A percentile compares a stretch with the other conserved stretches of the same genome.
Evolutionary conservation across 2,329 filamentous ascomycete species (phyloP).

Genomic region (Thelonectria discophora): DNA sequence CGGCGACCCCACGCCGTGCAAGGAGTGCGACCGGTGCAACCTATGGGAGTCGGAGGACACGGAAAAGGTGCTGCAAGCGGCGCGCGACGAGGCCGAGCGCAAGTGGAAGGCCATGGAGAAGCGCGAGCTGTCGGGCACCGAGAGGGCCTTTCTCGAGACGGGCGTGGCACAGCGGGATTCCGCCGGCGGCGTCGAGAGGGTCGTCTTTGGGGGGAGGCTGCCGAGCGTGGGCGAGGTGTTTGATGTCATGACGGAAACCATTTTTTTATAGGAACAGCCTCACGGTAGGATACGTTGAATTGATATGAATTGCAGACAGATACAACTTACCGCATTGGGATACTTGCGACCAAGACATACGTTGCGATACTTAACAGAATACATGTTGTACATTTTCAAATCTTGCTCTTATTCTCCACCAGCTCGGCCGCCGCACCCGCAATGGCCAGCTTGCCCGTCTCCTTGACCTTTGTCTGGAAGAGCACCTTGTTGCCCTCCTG

Average conservation of each 20-base stretch:
- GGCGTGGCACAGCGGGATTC: conserved; percentile 51
- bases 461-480: conserved; percentile 89
- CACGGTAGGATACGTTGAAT: conserved; percentile 21
- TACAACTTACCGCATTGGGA: conserved; percentile 6
- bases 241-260: conserved; percentile 55
- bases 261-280: conserved; percentile 49
- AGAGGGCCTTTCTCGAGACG: conserved; percentile 66
- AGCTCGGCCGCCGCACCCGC: conserved; percentile 83
- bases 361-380: no score
- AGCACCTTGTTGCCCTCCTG: conserved; percentile 81
- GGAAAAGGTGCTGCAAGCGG: conserved; percentile 72
- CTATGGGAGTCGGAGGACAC: conserved; percentile 80
- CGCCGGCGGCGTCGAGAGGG: conserved; percentile 43
- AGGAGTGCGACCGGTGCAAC: conserved; percentile 82
- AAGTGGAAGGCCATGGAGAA: conserved; percentile 75
- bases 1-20: conserved; percentile 76
- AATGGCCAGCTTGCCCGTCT: conserved; percentile 91
- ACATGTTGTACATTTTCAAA: conserved; percentile 29
- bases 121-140: conserved; percentile 61
- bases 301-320: no score
- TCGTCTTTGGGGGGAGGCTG: conserved; percentile 46
- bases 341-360: no score
- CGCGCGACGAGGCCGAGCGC: conserved; percentile 75
- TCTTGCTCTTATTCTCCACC: conserved; percentile 49
- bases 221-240: conserved; percentile 56